Base-by-base conservation (phyloP, 495 filamentous ascomycete genomes). In the Penicillium canariense region DNA sequence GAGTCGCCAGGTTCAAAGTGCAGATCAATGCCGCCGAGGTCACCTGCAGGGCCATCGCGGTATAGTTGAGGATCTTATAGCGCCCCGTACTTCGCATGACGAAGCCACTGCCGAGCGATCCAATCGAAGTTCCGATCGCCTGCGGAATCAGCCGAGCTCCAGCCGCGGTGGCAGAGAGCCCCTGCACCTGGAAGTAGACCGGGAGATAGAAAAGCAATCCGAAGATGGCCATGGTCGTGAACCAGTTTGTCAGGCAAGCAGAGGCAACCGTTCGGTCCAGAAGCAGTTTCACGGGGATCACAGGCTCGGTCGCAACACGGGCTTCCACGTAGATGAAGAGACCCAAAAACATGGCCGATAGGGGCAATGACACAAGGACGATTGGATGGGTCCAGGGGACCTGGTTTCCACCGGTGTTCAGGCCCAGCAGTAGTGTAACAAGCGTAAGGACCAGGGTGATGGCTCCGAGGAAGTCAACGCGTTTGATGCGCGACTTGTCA, bases 401-500 rank as follows among this genome's bases (percentile, higher is more conserved):
- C 15, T 89, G 68, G 54, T 93, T 96, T 5, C 92, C 91, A 11
- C 91, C 91, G 1, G 87, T 83, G 61, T 91, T 96, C 47, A 97
- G 78, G 1, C 90, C 91, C 0, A 94, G 72, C 2, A 96, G 75
- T 0, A 96, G 70, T 10, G 91, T 68, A 2, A 92, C 83, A n/a
- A 96, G 77, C 14, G 79, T 84, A 11, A 80, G 60, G 18, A 91
- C 77, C 26, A 92, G 77, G 0, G 85, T 81, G 11, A 88, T 76
- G 4, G 87, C 81, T 2, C 91, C 91, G 0, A 83, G 70, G 66
- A 91, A 96, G 70, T 96, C 91, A n/a, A 96, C 82, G n/a, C 91
- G 84, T 32, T 81, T 81, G 52, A 93, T 70, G 17, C 65, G 67
- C 17, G 69, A 61, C 52, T 66, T 51, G 17, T 84, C 82, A 0